Base-by-base conservation (phyloP, 2,329 filamentous ascomycete genomes). In the Xylariaceae sp. region DNA sequence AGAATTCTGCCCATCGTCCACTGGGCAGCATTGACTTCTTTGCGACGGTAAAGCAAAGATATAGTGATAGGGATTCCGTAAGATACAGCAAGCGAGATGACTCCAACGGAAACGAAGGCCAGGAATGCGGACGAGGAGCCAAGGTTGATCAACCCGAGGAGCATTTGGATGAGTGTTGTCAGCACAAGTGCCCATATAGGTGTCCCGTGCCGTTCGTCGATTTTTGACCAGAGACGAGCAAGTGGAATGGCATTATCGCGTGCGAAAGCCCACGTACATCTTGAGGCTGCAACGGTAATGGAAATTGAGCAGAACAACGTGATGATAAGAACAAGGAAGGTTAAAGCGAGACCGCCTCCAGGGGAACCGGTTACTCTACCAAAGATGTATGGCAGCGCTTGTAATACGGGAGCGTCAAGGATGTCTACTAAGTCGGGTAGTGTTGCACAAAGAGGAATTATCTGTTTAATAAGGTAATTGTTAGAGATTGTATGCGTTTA, bases 241-340 rank as follows among this genome's bases (percentile, higher is more conserved):
- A 81, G 72, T 2, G 83, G 83, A 44, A 85, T 81, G 43, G 81
- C 82, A 41, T 79, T 78, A 63, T 86, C 82, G 57, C 83, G 79
- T 37, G 83, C 83, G 61, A 89, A 87, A 7, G 85, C 86, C 75
- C 87, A 84, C 1, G 84, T 87, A 69, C 85, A 87, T 40, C 87
- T 82, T 40, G 85, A 88, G 0, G 86, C 81, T 3, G 87, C 84
- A 10, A 88, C 87, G 2, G 86, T 87, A 69, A 88, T 87, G 20
- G 84, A 85, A 42, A 88, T 83, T 48, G 81, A 83, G 66, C 83
- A 85, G 66, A 85, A 79, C 44, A 86, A 67, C 18, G 80, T 83
- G 52, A 86, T 79, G 37, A 85, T 74, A 45, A 85, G 75, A 29
- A 86, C 74, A 1, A 83, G 80, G 1, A 83, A 65, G 18, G 78